Conservation (phyloP, 2,329 filamentous ascomycete genomes). For the Penicillium vulpinum region DNA sequence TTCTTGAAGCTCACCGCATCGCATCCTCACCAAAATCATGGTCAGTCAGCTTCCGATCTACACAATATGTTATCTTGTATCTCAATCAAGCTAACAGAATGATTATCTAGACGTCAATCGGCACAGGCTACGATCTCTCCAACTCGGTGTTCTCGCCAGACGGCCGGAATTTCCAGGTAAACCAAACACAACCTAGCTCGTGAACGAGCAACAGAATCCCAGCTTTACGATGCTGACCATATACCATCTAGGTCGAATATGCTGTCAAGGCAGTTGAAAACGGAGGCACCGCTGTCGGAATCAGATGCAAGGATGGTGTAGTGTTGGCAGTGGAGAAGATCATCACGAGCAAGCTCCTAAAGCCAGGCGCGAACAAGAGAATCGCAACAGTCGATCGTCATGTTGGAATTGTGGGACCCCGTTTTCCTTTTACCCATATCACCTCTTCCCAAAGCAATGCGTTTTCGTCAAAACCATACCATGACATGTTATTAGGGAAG, state of each 20-base stretch:
- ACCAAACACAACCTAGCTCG: not conserved
- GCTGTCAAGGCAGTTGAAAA: slow-evolving; percentile 98
- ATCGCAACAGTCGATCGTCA: slow-evolving; percentile 94
- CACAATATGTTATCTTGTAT: not conserved
- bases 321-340: slow-evolving; percentile 97
- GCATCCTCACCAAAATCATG: slow-evolving; percentile 19
- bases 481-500: not conserved
- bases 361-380: slow-evolving; percentile 92
- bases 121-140: slow-evolving; percentile 97
- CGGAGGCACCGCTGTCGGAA: slow-evolving; percentile 92
- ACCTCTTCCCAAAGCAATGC: too few relatives aligned
- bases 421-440: not conserved
- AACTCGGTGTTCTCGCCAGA: slow-evolving; percentile 99
- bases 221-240: slow-evolving; percentile 15
- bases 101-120: slow-evolving; percentile 83
- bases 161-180: slow-evolving; percentile 95
- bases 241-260: slow-evolving; percentile 72
- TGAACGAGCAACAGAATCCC: not conserved
- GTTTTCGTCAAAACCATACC: not conserved
- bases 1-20: slow-evolving; percentile 8
- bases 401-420: slow-evolving; percentile 75
- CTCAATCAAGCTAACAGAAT: slow-evolving; percentile 16
- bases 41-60: slow-evolving; percentile 9
- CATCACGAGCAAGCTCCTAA: slow-evolving; percentile 90
- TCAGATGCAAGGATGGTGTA: slow-evolving; percentile 95